These are phyloP conservation scores for Xerophyta viscosa DNA, from an alignment of 106 monocot species.

Conservation along the genomic window DNA sequence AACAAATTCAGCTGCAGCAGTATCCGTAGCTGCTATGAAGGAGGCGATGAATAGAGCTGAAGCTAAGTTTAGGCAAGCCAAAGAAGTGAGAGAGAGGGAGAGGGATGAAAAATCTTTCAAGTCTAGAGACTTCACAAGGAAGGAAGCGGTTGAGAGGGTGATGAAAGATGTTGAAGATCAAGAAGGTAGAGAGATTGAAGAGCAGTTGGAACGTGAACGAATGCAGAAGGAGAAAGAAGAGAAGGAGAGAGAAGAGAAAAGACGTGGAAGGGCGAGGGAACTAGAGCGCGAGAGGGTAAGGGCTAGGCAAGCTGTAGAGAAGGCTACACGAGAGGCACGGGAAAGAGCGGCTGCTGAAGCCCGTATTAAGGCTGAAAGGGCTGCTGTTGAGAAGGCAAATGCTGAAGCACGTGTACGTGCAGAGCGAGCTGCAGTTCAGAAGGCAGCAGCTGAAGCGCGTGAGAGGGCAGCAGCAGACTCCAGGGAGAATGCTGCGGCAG, in stretches of 20 bases:
- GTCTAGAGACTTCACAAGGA: slow-evolving; percentile 25
- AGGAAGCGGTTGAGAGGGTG: slow-evolving; percentile 30
- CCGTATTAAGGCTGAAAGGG: slow-evolving; percentile 58
- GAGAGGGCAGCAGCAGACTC: slow-evolving; percentile 26
- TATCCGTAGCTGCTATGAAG: slow-evolving; percentile 70
- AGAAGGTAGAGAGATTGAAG: slow-evolving; percentile 36
- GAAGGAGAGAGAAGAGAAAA: slow-evolving; percentile 57
- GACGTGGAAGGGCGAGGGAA: slow-evolving; percentile 54
- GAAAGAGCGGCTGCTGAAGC: slow-evolving; percentile 57
- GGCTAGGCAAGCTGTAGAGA: slow-evolving; percentile 56
- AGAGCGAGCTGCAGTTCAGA: slow-evolving; percentile 9
- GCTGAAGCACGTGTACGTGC: too few relatives aligned
- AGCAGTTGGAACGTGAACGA: slow-evolving; percentile 41
- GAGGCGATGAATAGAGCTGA: slow-evolving; percentile 75
- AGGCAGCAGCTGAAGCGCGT: slow-evolving; percentile 28
- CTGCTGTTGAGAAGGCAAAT: slow-evolving; percentile 15
- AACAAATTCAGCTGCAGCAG: slow-evolving; percentile 50
- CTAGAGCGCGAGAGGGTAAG: slow-evolving; percentile 44
- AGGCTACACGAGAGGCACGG: slow-evolving; percentile 39
- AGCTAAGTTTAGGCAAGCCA: slow-evolving; percentile 81
- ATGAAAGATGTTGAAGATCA: slow-evolving; percentile 16
- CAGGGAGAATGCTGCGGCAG: slow-evolving; percentile 22
- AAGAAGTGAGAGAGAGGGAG: slow-evolving; percentile 75
- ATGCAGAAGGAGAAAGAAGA: slow-evolving; percentile 57
- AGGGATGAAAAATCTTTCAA: slow-evolving; percentile 40